Evolutionary conservation across 768 basidiomycete genomes (phyloP).

Genomic region (Lentinula guzmanii): DNA sequence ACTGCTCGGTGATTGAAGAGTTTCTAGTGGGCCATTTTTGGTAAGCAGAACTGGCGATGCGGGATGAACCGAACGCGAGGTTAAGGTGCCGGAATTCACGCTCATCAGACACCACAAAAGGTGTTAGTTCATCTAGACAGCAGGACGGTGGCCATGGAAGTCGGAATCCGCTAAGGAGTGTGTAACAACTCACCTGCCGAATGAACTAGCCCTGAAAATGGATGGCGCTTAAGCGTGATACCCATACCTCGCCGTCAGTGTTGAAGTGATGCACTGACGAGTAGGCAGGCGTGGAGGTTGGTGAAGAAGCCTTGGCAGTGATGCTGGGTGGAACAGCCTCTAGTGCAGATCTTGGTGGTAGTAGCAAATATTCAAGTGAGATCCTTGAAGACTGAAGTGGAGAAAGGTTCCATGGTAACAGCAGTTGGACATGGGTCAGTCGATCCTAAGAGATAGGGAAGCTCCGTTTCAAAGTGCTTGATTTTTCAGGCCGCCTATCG

Average conservation of each 20-base stretch:
- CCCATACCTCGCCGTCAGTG: constrained; percentile 79
- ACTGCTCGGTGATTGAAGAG: constrained; percentile 79
- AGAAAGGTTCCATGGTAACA: constrained; percentile 86
- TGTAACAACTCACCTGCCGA: constrained; percentile 89
- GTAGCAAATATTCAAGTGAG: constrained; percentile 87
- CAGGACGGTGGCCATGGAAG: constrained; percentile 86
- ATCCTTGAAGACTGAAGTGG: constrained; percentile 86
- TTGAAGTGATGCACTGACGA: constrained; percentile 67
- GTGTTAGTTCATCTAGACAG: constrained; percentile 87
- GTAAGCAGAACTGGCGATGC: constrained; percentile 66
- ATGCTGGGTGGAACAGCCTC: constrained; percentile 71
- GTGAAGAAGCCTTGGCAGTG: constrained; percentile 75
- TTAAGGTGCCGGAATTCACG: constrained; percentile 76
- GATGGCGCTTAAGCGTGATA: constrained; percentile 85
- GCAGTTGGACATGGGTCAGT: constrained; percentile 84
- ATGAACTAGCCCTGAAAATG: constrained; percentile 90
- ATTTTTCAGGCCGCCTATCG: constrained; percentile 62
- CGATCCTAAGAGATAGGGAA: constrained; percentile 36
- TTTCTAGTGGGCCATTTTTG: constrained; percentile 80
- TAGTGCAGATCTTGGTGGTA: constrained; percentile 87
- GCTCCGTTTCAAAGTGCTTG: constrained; percentile 60
- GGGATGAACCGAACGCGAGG: constrained; percentile 66
- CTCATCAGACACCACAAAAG: constrained; percentile 83
- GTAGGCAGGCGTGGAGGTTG: constrained; percentile 75
- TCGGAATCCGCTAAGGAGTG: constrained; percentile 83